A percentile compares a stretch with the other conserved stretches of the same genome.
These are phyloP conservation scores for Botrytis aclada DNA, from an alignment of 2,329 filamentous ascomycete species.

Conservation along the genomic window DNA sequence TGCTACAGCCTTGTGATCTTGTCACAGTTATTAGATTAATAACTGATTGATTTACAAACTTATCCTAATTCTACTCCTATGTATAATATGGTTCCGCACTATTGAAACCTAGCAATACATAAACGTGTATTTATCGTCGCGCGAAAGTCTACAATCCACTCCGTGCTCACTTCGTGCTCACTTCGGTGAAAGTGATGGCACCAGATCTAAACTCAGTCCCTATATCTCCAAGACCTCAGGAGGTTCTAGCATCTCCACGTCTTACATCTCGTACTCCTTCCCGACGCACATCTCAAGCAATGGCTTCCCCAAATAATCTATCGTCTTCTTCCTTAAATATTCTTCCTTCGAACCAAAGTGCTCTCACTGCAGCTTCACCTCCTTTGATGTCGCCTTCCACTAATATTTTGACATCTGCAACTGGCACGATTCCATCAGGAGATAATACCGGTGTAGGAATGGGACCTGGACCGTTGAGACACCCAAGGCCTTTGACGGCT, in stretches of 20 bases:
- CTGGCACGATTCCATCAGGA: slow-evolving; percentile 13
- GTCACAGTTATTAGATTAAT: neutral
- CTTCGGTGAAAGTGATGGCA: slow-evolving; percentile 31
- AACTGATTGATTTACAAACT: neutral
- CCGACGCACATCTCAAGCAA: slow-evolving; percentile 34
- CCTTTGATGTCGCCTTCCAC: slow-evolving; percentile 31
- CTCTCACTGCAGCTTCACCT: slow-evolving; percentile 32
- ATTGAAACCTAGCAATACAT: slow-evolving; percentile 6
- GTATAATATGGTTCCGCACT: slow-evolving; percentile 1
- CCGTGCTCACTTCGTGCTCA: neutral
- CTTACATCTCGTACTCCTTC: slow-evolving; percentile 32
- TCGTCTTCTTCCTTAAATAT: slow-evolving; percentile 68
- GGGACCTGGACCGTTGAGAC: slow-evolving; percentile 72
- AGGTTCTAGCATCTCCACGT: slow-evolving; percentile 30
- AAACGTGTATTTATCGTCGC: neutral
- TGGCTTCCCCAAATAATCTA: slow-evolving; percentile 48
- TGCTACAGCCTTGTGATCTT: neutral
- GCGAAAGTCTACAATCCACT: neutral
- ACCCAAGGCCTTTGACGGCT: slow-evolving; percentile 82
- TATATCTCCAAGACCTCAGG: slow-evolving; percentile 33
- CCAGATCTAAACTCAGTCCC: slow-evolving; percentile 39
- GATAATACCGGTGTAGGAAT: slow-evolving; percentile 48
- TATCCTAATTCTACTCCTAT: neutral
- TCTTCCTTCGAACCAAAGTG: slow-evolving; percentile 42
- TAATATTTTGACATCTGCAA: slow-evolving; percentile 17